Percentiles rank a stretch among this genome's conserved stretches.
Conservation (phyloP, 805 yeast genomes). For the Wickerhamomyces ciferrii region DNA sequence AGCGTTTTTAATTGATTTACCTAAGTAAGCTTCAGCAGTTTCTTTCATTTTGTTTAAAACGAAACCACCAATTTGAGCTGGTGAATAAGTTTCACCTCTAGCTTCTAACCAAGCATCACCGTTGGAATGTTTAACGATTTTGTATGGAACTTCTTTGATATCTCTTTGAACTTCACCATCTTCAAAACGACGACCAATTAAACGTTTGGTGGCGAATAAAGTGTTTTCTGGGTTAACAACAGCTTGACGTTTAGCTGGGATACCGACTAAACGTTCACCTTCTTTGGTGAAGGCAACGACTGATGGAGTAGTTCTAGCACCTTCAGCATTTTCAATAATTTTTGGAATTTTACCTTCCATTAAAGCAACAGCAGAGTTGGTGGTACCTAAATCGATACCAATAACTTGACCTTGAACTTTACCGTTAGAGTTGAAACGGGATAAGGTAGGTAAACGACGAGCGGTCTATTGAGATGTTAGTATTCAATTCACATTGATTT, state of each 20-base stretch:
- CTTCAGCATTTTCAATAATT: constrained; percentile 76
- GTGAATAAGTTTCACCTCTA: constrained; percentile 45
- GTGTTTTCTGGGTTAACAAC: constrained; percentile 75
- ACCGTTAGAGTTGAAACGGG: constrained; percentile 43
- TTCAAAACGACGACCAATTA: constrained; percentile 69
- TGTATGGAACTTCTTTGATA: constrained; percentile 57
- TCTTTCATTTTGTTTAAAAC: constrained; percentile 61
- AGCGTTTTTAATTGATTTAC: constrained; percentile 54
- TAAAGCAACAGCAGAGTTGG: constrained; percentile 81
- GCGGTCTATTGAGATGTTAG: constrained; percentile 14
- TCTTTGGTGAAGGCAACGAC: constrained; percentile 63
- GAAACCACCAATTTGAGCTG: constrained; percentile 68
- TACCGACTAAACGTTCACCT: constrained; percentile 54
- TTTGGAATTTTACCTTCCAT: constrained; percentile 44
- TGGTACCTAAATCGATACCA: constrained; percentile 84
- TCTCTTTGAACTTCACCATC: constrained; percentile 74
- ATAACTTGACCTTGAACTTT: constrained; percentile 49
- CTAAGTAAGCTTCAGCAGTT: constrained; percentile 56
- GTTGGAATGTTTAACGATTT: constrained; percentile 50
- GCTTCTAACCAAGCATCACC: constrained; percentile 67
- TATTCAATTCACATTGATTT: constrained; percentile 1
- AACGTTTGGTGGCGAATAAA: constrained; percentile 75
- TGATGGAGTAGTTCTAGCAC: constrained; percentile 53
- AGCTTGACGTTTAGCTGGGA: constrained; percentile 76
- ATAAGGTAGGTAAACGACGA: constrained; percentile 23